phyloP scores from a whole-genome alignment of 805 yeast genomes.

The Monosporozyma aquatica region DNA sequence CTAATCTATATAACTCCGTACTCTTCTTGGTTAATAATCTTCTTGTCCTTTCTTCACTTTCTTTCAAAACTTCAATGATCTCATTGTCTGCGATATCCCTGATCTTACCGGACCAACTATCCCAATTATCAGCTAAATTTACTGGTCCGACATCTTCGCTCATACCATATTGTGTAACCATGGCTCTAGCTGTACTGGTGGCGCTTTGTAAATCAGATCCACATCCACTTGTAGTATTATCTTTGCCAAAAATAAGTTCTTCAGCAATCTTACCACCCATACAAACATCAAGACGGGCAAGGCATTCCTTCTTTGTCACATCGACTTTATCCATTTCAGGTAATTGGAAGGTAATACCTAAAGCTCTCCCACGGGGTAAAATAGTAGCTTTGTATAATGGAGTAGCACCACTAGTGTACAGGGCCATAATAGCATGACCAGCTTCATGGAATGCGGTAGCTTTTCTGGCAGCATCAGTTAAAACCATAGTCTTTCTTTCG shows the following conservation, averaged over 20 bases:
- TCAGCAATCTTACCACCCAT: slow-evolving; percentile 99
- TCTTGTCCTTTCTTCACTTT: slow-evolving; percentile 75
- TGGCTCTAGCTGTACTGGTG: slow-evolving; percentile 86
- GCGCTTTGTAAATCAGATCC: slow-evolving; percentile 86
- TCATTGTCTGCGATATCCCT: slow-evolving; percentile 90
- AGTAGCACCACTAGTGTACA: slow-evolving; percentile 89
- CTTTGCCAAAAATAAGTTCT: slow-evolving; percentile 82
- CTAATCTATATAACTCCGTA: slow-evolving; percentile 73
- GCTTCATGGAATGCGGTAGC: slow-evolving; percentile 99
- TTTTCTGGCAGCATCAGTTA: slow-evolving; percentile 87
- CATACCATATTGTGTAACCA: slow-evolving; percentile 98
- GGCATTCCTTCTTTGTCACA: slow-evolving; percentile 79
- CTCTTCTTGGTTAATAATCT: slow-evolving; percentile 49
- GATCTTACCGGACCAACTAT: slow-evolving; percentile 83
- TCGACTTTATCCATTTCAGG: slow-evolving; percentile 98
- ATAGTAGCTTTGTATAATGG: slow-evolving; percentile 95
- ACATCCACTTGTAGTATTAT: slow-evolving; percentile 92
- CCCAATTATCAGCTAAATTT: slow-evolving; percentile 83
- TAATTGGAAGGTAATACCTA: slow-evolving; percentile 93
- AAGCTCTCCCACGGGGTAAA: slow-evolving; percentile 91
- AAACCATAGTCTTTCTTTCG: slow-evolving; percentile 93
- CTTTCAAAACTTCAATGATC: slow-evolving; percentile 64
- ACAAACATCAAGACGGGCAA: slow-evolving; percentile 89
- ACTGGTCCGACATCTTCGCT: slow-evolving; percentile 90
- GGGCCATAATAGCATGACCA: slow-evolving; percentile 97